These are phyloP conservation scores for Hypoxylon sp. DNA, from an alignment of 2,329 filamentous ascomycete species.

Conservation along the genomic window DNA sequence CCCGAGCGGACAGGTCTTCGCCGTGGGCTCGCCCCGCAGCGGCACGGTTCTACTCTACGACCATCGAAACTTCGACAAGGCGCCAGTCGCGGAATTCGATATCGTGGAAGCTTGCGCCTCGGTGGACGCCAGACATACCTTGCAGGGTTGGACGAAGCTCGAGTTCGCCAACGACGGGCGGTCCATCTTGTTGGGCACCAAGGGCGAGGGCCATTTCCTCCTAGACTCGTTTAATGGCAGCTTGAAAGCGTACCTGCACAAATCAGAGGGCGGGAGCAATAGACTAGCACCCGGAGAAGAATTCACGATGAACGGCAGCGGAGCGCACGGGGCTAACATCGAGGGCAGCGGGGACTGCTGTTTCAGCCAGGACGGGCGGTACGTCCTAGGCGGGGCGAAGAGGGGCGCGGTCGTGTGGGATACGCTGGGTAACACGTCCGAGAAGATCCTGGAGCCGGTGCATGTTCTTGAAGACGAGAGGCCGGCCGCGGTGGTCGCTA, in stretches of 20 bases:
- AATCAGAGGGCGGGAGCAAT: slow-evolving; percentile 66
- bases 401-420: slow-evolving; percentile 91
- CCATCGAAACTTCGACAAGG: slow-evolving; percentile 91
- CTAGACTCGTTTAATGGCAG: slow-evolving; percentile 92
- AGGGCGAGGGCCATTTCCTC: slow-evolving; percentile 87
- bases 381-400: slow-evolving; percentile 83
- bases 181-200: slow-evolving; percentile 85
- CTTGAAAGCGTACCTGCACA: slow-evolving; percentile 80
- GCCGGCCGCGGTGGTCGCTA: slow-evolving; percentile 82
- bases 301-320: slow-evolving; percentile 56
- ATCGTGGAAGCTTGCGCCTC: slow-evolving; percentile 71
- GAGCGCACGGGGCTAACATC: slow-evolving; percentile 62
- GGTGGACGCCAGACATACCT: slow-evolving; percentile 69
- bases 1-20: slow-evolving; percentile 91
- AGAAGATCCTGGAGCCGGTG: slow-evolving; percentile 74
- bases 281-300: slow-evolving; percentile 70
- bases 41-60: slow-evolving; percentile 92
- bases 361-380: slow-evolving; percentile 91
- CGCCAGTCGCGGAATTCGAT: slow-evolving; percentile 90
- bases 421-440: slow-evolving; percentile 69
- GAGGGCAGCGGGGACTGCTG: slow-evolving; percentile 84
- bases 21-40: slow-evolving; percentile 85
- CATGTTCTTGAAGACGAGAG: slow-evolving; percentile 76
- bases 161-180: slow-evolving; percentile 98
- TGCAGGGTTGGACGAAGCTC: slow-evolving; percentile 86